Evolutionary conservation across 257 asterid species (phyloP).

Genomic region (Haberlea rhodopensis): DNA sequence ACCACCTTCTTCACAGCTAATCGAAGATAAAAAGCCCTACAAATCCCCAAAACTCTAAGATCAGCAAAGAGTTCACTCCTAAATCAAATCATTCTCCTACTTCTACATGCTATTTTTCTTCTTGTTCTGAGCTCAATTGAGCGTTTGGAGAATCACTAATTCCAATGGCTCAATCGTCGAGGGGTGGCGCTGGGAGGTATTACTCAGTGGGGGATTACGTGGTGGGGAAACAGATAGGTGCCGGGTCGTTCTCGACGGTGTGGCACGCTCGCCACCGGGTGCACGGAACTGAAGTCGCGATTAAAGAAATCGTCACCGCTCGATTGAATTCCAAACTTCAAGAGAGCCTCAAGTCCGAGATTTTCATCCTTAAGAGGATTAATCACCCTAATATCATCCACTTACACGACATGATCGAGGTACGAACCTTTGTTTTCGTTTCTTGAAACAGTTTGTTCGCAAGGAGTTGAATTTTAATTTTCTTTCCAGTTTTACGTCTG

Average conservation of each 20-base stretch:
- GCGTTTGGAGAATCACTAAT: slow-evolving; percentile 18
- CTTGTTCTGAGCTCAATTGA: slow-evolving; percentile 18
- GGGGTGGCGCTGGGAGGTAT: slow-evolving; percentile 42
- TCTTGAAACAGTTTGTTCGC: not conserved
- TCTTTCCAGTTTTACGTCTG: not conserved
- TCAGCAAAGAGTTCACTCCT: no score
- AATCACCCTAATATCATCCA: slow-evolving; percentile 90
- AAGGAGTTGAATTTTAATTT: not conserved
- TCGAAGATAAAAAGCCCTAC: not conserved
- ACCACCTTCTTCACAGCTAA: not conserved
- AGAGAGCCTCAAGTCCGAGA: slow-evolving; percentile 84
- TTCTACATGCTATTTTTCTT: no score
- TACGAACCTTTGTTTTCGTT: slow-evolving; percentile 22
- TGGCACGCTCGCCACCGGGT: slow-evolving; percentile 90
- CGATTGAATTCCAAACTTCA: slow-evolving; percentile 63
- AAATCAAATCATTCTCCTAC: no score
- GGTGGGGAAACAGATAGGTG: slow-evolving; percentile 73
- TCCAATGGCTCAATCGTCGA: slow-evolving; percentile 58
- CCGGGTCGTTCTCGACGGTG: slow-evolving; percentile 88
- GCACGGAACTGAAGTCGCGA: slow-evolving; percentile 85
- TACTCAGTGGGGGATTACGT: slow-evolving; percentile 69
- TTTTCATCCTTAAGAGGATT: slow-evolving; percentile 70
- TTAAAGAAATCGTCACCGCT: slow-evolving; percentile 69
- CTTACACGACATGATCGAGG: slow-evolving; percentile 96
- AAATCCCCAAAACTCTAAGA: no score